These are phyloP conservation scores for Fragaria nilgerrensis DNA, from an alignment of 306 rosid genomes.

Conservation along the genomic window DNA sequence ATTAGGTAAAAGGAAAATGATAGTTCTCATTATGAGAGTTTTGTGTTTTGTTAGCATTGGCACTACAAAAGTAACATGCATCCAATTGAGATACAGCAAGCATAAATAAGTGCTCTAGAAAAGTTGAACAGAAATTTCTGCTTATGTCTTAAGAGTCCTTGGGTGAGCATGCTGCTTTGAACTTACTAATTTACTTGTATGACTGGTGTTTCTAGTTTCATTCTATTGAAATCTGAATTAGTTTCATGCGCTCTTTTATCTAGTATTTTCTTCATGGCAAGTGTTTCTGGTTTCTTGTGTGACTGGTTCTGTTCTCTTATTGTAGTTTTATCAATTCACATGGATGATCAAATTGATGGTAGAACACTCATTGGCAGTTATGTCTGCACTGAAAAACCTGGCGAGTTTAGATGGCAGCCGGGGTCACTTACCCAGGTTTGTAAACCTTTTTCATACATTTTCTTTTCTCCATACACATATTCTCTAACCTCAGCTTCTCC, in stretches of 20 bases:
- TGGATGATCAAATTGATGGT: slow-evolving; percentile 95
- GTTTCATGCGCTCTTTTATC: not conserved
- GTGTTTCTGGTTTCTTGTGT: not conserved
- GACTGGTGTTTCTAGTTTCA: not conserved
- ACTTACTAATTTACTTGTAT: not conserved
- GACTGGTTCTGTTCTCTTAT: slow-evolving; percentile 11
- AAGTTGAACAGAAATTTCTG: not conserved
- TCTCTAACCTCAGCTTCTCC: not conserved
- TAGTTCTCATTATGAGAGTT: not conserved
- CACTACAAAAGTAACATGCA: not conserved
- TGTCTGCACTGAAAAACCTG: slow-evolving; percentile 81
- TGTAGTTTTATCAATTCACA: slow-evolving; percentile 79
- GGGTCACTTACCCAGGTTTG: slow-evolving; percentile 94
- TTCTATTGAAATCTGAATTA: not conserved
- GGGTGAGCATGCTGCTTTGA: not conserved
- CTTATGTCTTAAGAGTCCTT: not conserved
- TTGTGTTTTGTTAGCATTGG: not conserved
- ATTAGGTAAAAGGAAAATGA: not conserved
- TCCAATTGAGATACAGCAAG: not conserved
- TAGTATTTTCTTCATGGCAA: not conserved
- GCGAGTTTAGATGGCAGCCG: slow-evolving; percentile 96
- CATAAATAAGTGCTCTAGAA: not conserved
- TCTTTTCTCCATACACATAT: not conserved
- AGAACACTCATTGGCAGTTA: slow-evolving; percentile 79
- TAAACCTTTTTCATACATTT: slow-evolving; percentile 10